Evolutionary conservation across 352 stramenopile species (phyloP).

Genomic region (Plasmopara viticola): DNA sequence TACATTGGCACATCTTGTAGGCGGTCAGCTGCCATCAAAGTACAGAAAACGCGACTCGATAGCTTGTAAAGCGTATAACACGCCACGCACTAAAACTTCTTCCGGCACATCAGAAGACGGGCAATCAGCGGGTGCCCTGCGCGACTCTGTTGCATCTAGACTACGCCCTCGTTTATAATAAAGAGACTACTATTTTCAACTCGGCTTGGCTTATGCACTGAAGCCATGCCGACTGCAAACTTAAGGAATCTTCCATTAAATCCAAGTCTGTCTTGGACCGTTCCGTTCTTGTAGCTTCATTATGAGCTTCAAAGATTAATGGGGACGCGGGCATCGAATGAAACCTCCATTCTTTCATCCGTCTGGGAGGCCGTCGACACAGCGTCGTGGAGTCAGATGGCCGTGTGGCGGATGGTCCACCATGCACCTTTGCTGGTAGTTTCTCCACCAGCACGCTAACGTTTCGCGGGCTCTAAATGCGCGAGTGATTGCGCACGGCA

Average conservation of each 20-base stretch:
- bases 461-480: conserved; percentile 29
- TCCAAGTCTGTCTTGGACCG: conserved; percentile 35
- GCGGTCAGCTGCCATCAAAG: conserved; percentile 69
- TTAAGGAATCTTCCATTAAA: conserved; percentile 73
- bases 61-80: conserved; percentile 89
- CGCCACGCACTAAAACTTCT: conserved; percentile 82
- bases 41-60: conserved; percentile 89
- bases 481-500: conserved; percentile 24
- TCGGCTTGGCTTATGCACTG: conserved; percentile 26
- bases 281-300: conserved; percentile 2
- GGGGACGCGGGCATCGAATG: conserved; percentile 21
- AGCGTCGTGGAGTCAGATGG: conserved; percentile 51
- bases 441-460: conserved; percentile 53
- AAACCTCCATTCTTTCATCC: conserved; percentile 18
- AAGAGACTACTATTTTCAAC: conserved; percentile 16
- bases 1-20: conserved; percentile 64
- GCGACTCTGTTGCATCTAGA: conserved; percentile 1
- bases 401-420: conserved; percentile 42
- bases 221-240: conserved; percentile 58
- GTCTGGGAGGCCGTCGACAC: conserved; percentile 14
- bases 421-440: conserved; percentile 42
- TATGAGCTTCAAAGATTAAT: conserved; percentile 10
- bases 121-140: conserved; percentile 4
- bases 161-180: conserved; percentile 4
- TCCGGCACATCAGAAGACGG: conserved; percentile 75